A percentile compares a stretch with the other conserved stretches of the same genome.
These are phyloP conservation scores for Chlamydomonas sphaeroides DNA, from an alignment of 139 green algal species.

Conservation along the genomic window DNA sequence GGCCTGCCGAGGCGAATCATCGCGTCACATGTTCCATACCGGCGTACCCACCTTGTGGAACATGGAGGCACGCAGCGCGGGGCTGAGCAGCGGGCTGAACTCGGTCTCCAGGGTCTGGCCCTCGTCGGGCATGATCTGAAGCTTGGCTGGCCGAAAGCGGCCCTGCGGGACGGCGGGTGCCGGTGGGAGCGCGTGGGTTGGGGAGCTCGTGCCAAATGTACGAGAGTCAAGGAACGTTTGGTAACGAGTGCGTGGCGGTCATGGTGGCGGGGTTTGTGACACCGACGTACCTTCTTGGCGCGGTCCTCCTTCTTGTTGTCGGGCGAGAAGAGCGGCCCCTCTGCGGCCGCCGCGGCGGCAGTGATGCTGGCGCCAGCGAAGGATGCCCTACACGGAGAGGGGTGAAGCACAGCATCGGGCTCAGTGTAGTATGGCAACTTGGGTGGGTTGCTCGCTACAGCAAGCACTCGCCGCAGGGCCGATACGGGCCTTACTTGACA, in stretches of 20 bases:
- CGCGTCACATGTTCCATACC: too few relatives aligned
- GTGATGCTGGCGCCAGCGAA: background rate
- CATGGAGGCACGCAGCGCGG: constrained; percentile 48
- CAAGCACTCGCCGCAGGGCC: too few relatives aligned
- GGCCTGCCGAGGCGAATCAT: too few relatives aligned
- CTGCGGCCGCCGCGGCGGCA: background rate
- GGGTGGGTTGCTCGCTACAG: too few relatives aligned
- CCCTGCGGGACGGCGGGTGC: constrained; percentile 46
- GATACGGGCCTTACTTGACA: constrained; percentile 12
- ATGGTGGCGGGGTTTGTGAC: too few relatives aligned
- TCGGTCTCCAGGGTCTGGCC: constrained; percentile 68
- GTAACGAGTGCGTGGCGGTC: too few relatives aligned
- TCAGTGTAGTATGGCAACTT: too few relatives aligned
- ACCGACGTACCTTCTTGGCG: constrained; percentile 58
- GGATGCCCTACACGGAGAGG: too few relatives aligned
- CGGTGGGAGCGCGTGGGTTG: too few relatives aligned
- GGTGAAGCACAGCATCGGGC: too few relatives aligned
- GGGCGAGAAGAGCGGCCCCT: constrained; percentile 55
- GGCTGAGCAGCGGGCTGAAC: constrained; percentile 57
- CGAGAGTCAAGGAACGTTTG: background rate
- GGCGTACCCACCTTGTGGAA: constrained; percentile 62
- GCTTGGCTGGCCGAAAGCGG: constrained; percentile 70
- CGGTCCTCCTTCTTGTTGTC: constrained; percentile 80
- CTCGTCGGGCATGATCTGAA: constrained; percentile 81
- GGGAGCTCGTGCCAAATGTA: background rate